phyloP scores from a whole-genome alignment of 306 rosid species.

The Malus asiatica region DNA sequence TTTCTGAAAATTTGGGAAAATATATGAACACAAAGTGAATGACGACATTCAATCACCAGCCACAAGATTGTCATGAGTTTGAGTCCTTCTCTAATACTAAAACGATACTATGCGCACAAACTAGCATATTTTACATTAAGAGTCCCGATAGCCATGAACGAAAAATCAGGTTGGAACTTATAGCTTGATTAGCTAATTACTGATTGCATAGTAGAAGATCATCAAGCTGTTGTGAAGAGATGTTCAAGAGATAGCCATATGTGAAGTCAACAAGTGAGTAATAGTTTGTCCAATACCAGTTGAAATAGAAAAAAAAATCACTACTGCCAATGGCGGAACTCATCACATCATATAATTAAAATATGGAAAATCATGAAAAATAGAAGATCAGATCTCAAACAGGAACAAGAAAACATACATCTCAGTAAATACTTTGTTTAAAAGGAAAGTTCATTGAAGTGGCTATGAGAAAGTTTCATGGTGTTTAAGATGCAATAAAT shows the following conservation, averaged over 20 bases:
- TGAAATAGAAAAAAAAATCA: background rate
- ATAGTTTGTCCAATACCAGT: background rate
- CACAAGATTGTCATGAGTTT: background rate
- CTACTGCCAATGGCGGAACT: background rate
- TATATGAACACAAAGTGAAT: no score
- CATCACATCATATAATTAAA: background rate
- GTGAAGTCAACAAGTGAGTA: background rate
- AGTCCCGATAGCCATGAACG: background rate
- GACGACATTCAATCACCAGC: no score
- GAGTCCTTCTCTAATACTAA: background rate
- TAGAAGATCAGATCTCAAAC: background rate
- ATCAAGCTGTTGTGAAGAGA: background rate
- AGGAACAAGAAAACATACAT: background rate
- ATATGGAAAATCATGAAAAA: background rate
- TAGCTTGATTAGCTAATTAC: background rate
- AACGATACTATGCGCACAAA: background rate
- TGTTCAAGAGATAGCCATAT: background rate
- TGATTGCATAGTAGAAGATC: background rate
- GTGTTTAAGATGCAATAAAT: background rate
- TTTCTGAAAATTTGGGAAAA: background rate
- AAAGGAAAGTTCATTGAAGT: constrained; percentile 2
- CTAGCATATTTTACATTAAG: background rate
- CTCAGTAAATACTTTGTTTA: background rate
- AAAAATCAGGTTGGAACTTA: background rate
- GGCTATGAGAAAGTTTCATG: background rate